phyloP scores from a whole-genome alignment of 2,329 filamentous ascomycete species.

The Nannizziopsis barbatae region DNA sequence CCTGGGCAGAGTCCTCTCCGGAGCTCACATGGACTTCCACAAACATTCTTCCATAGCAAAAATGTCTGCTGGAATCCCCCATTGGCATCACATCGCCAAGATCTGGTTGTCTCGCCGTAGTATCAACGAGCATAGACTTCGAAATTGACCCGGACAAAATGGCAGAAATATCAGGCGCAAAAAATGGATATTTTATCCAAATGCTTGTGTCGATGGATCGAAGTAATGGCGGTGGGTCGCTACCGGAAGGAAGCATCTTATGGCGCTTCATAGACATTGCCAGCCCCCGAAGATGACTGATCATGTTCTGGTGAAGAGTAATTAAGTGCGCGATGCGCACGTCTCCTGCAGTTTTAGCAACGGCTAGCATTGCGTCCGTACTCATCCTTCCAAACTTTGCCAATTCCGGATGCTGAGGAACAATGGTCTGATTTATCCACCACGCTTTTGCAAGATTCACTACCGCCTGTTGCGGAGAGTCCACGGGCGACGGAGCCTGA shows the following conservation, averaged over 20 bases:
- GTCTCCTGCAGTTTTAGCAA: conserved; percentile 37
- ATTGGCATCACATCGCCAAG: conserved; percentile 62
- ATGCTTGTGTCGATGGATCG: conserved; percentile 70
- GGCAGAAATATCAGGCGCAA: conserved; percentile 60
- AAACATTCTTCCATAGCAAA: conserved; percentile 68
- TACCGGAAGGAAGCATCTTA: conserved; percentile 56
- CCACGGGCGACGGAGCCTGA: conserved; percentile 30
- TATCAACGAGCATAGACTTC: conserved; percentile 37
- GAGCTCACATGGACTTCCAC: conserved; percentile 66
- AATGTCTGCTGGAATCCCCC: conserved; percentile 60
- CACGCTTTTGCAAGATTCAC: conserved; percentile 74
- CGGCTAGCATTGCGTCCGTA: conserved; percentile 31
- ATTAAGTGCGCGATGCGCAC: conserved; percentile 36
- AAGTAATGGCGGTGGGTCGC: conserved; percentile 54
- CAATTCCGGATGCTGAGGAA: conserved; percentile 32
- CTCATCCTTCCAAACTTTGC: conserved; percentile 30
- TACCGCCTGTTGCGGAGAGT: conserved; percentile 59
- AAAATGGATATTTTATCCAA: conserved; percentile 66
- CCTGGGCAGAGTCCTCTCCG: conserved; percentile 55
- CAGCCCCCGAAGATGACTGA: conserved; percentile 59
- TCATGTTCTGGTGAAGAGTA: conserved; percentile 44
- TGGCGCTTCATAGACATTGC: conserved; percentile 76
- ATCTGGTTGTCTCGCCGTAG: conserved; percentile 31
- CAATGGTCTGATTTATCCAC: conserved; percentile 54
- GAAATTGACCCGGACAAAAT: conserved; percentile 52